A percentile compares a stretch with the other conserved stretches of the same genome.
Evolutionary conservation across 108 stramenopile genomes (phyloP).

Genomic region (Hondaea fermentalgiana): DNA sequence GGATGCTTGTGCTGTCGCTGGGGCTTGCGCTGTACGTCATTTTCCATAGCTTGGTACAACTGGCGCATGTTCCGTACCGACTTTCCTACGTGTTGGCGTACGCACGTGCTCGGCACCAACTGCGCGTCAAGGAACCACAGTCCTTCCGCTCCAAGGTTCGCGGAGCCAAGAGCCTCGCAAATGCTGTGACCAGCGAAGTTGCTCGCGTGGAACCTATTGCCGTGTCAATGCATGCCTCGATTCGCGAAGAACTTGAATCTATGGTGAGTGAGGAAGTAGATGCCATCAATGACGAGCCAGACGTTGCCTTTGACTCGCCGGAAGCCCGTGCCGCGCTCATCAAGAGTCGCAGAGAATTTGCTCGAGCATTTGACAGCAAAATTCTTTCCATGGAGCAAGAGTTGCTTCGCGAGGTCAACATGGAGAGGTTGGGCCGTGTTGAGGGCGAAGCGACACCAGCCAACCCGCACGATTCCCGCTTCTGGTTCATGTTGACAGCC

Average conservation of each 20-base stretch:
- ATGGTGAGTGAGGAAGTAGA: not conserved
- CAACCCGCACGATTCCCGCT: not conserved
- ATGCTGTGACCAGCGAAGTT: not conserved
- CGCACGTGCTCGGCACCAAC: not conserved
- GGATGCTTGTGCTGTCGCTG: no score
- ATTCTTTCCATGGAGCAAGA: not conserved
- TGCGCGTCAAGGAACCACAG: not conserved
- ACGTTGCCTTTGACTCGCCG: not conserved
- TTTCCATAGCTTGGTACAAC: no score
- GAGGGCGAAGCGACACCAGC: not conserved
- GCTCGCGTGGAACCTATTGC: not conserved
- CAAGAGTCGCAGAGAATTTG: not conserved
- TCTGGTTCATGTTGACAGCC: not conserved
- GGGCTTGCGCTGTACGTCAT: no score
- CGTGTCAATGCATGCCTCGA: not conserved
- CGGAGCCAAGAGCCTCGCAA: not conserved
- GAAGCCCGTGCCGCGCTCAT: not conserved
- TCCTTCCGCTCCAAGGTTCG: not conserved
- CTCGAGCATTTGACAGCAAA: not conserved
- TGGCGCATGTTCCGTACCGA: not conserved
- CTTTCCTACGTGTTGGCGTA: not conserved
- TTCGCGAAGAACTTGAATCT: not conserved
- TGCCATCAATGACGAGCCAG: not conserved
- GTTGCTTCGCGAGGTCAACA: not conserved
- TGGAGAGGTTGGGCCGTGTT: not conserved